phyloP scores from a whole-genome alignment of 1,284 basidiomycete species.

The Ceratobasidium sp. region DNA sequence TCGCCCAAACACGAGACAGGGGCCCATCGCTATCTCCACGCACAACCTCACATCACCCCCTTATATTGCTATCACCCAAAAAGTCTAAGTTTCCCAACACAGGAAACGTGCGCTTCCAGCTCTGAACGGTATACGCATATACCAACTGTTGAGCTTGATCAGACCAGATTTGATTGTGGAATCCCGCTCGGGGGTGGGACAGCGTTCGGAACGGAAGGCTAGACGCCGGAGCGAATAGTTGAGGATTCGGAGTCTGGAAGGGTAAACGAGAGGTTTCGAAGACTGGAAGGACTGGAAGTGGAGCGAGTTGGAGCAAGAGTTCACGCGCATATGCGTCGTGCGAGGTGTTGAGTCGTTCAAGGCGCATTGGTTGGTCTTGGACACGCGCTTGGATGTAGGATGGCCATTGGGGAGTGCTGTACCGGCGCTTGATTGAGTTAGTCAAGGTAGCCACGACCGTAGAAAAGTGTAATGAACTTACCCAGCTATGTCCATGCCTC shows the following conservation, averaged over 20 bases:
- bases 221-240: too few species aligned
- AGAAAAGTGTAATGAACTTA: not conserved
- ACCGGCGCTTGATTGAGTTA: conserved; percentile 17
- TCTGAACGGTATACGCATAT: not conserved
- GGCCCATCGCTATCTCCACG: too few species aligned
- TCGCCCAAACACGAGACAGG: not conserved
- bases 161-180: conserved; percentile 3
- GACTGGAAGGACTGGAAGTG: not conserved
- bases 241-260: not conserved
- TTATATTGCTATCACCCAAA: too few species aligned
- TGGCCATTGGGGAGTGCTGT: conserved; percentile 31
- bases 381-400: not conserved
- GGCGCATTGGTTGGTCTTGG: not conserved
- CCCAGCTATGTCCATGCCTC: conserved; percentile 40
- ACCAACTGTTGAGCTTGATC: not conserved
- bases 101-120: conserved; percentile 26
- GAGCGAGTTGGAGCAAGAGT: not conserved
- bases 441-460: not conserved
- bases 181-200: not conserved
- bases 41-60: too few species aligned
- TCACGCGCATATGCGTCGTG: conserved; percentile 7
- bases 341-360: conserved; percentile 31
- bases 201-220: too few species aligned
- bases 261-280: not conserved
- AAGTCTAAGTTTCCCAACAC: conserved; percentile 8